Percentiles rank a stretch among this genome's conserved stretches.
Evolutionary conservation across 805 yeast species (phyloP).

Genomic region (Saccharomycopsis fodiens): DNA sequence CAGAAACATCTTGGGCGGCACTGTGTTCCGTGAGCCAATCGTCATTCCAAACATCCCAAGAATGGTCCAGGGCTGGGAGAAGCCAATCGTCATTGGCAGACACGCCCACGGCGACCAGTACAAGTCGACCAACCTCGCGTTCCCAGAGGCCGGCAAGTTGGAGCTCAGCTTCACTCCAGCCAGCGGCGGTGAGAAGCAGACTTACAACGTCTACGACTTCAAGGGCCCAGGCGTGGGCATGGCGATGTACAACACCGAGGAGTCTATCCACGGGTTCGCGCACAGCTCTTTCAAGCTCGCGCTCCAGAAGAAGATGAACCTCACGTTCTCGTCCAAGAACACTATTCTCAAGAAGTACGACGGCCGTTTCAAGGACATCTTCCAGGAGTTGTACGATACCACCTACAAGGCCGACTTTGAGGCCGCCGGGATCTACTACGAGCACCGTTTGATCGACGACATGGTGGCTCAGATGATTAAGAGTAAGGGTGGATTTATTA

Average conservation of each 20-base stretch:
- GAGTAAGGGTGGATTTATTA: conserved; percentile 88
- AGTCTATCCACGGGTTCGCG: conserved; percentile 88
- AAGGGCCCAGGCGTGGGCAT: conserved; percentile 67
- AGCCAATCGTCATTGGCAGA: conserved; percentile 95
- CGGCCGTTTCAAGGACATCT: conserved; percentile 91
- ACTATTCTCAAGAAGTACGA: conserved; percentile 91
- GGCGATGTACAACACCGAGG: conserved; percentile 94
- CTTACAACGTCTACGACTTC: conserved; percentile 60
- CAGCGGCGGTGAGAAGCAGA: conserved; percentile 48
- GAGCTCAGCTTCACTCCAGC: conserved; percentile 68
- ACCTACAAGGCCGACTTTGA: conserved; percentile 70
- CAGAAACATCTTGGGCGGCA: conserved; percentile 91
- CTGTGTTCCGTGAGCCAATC: conserved; percentile 95
- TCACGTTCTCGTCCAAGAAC: conserved; percentile 88
- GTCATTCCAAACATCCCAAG: conserved; percentile 85
- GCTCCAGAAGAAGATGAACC: conserved; percentile 63
- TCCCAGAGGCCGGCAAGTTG: conserved; percentile 74
- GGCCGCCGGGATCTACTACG: conserved; percentile 83
- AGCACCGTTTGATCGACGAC: conserved; percentile 93
- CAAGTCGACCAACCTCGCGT: conserved; percentile 79
- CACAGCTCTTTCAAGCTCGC: conserved; percentile 87
- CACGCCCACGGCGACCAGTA: conserved; percentile 98
- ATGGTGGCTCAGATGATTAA: conserved; percentile 99
- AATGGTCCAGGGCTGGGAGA: conserved; percentile 84
- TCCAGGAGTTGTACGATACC: conserved; percentile 68